Evolutionary conservation across 202 grass and related monocot genomes (phyloP), one percentile per base, ranked within the genome.

Genomic region (Carex arenaria): DNA sequence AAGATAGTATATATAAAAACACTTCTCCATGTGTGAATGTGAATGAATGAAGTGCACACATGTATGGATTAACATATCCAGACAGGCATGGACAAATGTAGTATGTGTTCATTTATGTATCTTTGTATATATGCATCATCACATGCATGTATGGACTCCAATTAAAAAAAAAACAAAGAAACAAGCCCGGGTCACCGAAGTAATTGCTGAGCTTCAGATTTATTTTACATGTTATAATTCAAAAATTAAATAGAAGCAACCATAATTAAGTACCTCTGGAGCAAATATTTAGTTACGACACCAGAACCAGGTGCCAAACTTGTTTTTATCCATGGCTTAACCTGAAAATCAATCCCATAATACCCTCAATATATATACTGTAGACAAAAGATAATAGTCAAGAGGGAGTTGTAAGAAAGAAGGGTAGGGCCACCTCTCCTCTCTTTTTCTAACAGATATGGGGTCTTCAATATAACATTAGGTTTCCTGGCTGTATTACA

Each of bases 301-400:
- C 92, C 92, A 67, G 95, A 98, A 85, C 95, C 95, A 84, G 95
- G 95, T 67, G 95, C 95, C 89, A 98, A 91, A 69, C 95, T 98
- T 85, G 95, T 98, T 80, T 98, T 98, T 32, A 98, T 87, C 95
- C 95, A 98, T 85, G 95, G 95, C 84, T 98, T 98, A 53, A 98
- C 92, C 95, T 98, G 85, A 87, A 90, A 52, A 85, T 78, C 49
- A 78, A 60, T 60, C 52, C 17, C 30, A 78, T 19, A 38, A 11
- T 9, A 38, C 7, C 43, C 19, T 51, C 38, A 60, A 59, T 38
- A 57, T 9, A 59, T 57, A 18, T 77, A 77, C 51, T 77, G 14
- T 26, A 56, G 28, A 77, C 14, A 68, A 4, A 86, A 86, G 66
- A 88, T 73, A 80, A 73, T 20, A 87, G 49, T 32, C 38, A 64